phyloP scores from a whole-genome alignment of 208 protist species.

The Wallacemonas sp. region DNA sequence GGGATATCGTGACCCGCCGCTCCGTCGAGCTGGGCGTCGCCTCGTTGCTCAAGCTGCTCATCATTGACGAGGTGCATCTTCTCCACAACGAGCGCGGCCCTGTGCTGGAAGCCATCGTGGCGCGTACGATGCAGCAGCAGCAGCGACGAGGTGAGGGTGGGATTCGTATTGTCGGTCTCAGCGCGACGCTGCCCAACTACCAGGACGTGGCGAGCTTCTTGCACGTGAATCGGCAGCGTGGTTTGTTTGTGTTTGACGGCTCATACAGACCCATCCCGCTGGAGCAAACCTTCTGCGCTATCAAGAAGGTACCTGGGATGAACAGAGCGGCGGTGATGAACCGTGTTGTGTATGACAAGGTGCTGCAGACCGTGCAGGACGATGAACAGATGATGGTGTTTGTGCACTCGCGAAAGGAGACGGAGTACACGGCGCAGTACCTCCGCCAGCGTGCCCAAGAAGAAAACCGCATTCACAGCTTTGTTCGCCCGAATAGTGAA shows the following conservation, averaged over 20 bases:
- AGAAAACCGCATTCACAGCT: conserved; percentile 85
- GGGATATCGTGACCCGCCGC: conserved; percentile 99
- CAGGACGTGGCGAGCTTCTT: conserved; percentile 99
- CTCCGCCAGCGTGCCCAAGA: conserved; percentile 91
- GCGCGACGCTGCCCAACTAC: conserved; percentile 99
- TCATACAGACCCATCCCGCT: conserved; percentile 97
- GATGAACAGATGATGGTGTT: conserved; percentile 98
- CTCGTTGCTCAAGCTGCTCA: conserved; percentile 87
- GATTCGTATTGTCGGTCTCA: conserved; percentile 98
- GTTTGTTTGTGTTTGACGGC: conserved; percentile 95
- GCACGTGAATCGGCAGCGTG: conserved; percentile 93
- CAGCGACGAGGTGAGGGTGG: conserved; percentile 73
- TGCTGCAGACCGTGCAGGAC: conserved; percentile 87
- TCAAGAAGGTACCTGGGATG: conserved; percentile 94
- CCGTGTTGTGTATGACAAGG: conserved; percentile 97
- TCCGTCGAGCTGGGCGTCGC: conserved; percentile 92
- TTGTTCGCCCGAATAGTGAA: conserved; percentile 87
- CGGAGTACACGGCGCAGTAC: conserved; percentile 93
- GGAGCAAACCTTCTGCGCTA: conserved; percentile 98
- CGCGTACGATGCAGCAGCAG: conserved; percentile 92
- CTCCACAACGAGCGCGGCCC: conserved; percentile 99
- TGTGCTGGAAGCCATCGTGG: conserved; percentile 99
- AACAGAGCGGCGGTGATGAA: conserved; percentile 97
- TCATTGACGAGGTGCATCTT: conserved; percentile 99
- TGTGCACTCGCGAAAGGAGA: conserved; percentile 99